phyloP scores from a whole-genome alignment of 2,329 filamentous ascomycete species.

The Sporothrix sp. region DNA sequence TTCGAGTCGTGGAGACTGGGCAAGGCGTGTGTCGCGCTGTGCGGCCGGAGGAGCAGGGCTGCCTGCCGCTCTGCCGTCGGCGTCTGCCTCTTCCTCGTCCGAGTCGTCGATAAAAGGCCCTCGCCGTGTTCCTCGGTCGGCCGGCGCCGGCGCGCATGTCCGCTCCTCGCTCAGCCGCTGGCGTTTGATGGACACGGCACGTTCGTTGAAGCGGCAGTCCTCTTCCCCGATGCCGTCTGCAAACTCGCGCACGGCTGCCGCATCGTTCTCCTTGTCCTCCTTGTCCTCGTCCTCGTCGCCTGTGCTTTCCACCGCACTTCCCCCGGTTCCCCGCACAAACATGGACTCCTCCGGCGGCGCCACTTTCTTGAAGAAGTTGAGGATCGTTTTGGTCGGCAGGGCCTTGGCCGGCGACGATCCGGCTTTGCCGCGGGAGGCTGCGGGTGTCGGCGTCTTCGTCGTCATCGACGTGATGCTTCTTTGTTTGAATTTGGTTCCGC shows the following conservation, averaged over 20 bases:
- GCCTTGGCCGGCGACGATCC: slow-evolving; percentile 11
- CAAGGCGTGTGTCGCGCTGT: neutral
- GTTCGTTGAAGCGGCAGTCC: slow-evolving; percentile 4
- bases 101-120: slow-evolving; percentile 59
- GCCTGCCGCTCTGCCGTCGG: neutral
- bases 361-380: slow-evolving; percentile 66
- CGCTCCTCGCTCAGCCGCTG: neutral
- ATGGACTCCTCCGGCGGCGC: slow-evolving; percentile 49
- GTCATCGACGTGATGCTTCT: neutral
- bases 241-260: neutral
- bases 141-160: too few relatives aligned
- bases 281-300: neutral
- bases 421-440: neutral
- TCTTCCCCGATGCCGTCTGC: neutral
- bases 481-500: too few relatives aligned
- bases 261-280: neutral
- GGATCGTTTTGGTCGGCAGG: slow-evolving; percentile 50
- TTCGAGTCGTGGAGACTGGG: neutral
- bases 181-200: slow-evolving; percentile 5
- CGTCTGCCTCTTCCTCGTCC: slow-evolving; percentile 18
- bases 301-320: neutral
- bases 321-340: slow-evolving; percentile 31
- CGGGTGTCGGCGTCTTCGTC: neutral
- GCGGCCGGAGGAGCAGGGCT: too few relatives aligned
- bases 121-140: neutral